Conservation (phyloP, 495 filamentous ascomycete genomes). For the Podospora pseudoanserina region DNA sequence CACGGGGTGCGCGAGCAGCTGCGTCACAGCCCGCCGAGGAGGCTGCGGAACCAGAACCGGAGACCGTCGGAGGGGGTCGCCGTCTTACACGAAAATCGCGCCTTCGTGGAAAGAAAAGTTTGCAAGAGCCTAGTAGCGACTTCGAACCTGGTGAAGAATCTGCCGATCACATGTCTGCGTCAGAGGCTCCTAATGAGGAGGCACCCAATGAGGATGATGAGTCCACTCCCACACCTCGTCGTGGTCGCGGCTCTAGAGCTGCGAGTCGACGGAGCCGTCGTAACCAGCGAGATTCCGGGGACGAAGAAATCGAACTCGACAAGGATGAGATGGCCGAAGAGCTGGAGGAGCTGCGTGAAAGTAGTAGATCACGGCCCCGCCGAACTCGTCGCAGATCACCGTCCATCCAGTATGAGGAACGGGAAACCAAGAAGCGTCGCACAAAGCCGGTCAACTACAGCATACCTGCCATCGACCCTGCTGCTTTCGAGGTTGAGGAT, state of each 20-base stretch:
- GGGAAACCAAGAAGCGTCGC: slow-evolving; percentile 36
- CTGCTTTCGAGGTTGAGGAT: slow-evolving; percentile 65
- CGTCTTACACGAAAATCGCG: slow-evolving; percentile 47
- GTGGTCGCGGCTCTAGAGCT: slow-evolving; percentile 35
- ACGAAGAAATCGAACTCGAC: slow-evolving; percentile 62
- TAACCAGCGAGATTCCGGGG: slow-evolving; percentile 35
- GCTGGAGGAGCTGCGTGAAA: slow-evolving; percentile 59
- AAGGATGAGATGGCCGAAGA: slow-evolving; percentile 78
- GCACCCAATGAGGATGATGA: slow-evolving; percentile 38
- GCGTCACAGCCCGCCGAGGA: slow-evolving; percentile 29
- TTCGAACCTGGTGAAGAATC: slow-evolving; percentile 75
- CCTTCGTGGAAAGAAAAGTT: slow-evolving; percentile 50
- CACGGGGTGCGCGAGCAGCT: slow-evolving; percentile 43
- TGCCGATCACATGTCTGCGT: slow-evolving; percentile 46
- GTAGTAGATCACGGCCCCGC: slow-evolving; percentile 45
- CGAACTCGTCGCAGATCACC: slow-evolving; percentile 53
- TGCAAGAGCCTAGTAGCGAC: slow-evolving; percentile 72
- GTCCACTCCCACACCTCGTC: slow-evolving; percentile 41
- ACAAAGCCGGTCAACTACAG: slow-evolving; percentile 46
- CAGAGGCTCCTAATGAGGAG: slow-evolving; percentile 35
- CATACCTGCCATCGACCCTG: slow-evolving; percentile 70
- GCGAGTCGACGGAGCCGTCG: slow-evolving; percentile 39
- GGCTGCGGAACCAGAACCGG: slow-evolving; percentile 29
- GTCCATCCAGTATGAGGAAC: slow-evolving; percentile 54
- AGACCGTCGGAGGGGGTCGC: slow-evolving; percentile 32